Evolutionary conservation across 2,329 filamentous ascomycete genomes (phyloP), one percentile per base, ranked within the genome.

Genomic region (Trichophyton mentagrophytes): DNA sequence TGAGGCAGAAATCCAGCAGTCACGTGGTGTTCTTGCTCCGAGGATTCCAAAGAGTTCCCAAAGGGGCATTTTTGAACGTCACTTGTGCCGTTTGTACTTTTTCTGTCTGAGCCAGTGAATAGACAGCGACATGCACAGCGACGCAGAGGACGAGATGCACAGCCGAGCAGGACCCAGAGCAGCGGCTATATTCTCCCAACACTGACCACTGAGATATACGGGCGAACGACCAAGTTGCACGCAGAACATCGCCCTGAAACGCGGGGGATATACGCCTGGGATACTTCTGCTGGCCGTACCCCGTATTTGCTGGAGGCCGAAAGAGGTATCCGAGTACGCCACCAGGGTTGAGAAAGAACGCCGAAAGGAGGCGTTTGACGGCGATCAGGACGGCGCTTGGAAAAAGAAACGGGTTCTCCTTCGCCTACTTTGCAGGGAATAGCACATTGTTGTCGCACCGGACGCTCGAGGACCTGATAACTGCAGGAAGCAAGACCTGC

Each of bases 371-470:
- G 49, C 49, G 49, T 13, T 38, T 53, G 49, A 53, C 25, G 49
- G 49, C 49, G 49, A 53, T 53, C 49, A 53, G 22, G 49, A 53
- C 49, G 27, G 49, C 22, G 46, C 17, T 22, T 5, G 49, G 22
- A 53, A 53, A 53, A 53, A 53, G 13, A 27, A 53, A 53, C 15
- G 40, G 40, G 27, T 7, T 30, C 15, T 44, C n/a, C 15, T 13
- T 44, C 49, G 17, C 9, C 22, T 53, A n/a, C 15, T n/a, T n/a
- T 11, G 22, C 17, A 25, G 5, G 46, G 8, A 51, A 38, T 38
- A 20, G 46, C 20, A 38, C 6, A 8, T 33, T 17, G 17, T 47
- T 47, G 60, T 68, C 64, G 65, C 64, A 63, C 56, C 65, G 65
- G 33, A 59, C 66, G 30, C 60, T 65, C 44, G n/a, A 44, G 40